phyloP scores from a whole-genome alignment of 1,284 basidiomycete species.

The Puccinia polysora region DNA sequence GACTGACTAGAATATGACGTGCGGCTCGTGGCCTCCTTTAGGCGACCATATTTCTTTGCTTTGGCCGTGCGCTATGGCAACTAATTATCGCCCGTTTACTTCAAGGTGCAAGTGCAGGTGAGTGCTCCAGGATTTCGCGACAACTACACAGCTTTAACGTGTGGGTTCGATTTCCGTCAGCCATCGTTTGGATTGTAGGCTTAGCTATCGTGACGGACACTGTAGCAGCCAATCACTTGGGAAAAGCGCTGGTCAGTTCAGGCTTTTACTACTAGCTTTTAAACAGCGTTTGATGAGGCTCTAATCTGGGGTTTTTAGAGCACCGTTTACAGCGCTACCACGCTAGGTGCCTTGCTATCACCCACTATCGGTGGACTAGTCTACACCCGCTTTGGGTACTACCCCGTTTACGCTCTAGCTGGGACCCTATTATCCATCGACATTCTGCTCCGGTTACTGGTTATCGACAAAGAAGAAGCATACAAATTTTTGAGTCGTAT shows the following conservation, averaged over 20 bases:
- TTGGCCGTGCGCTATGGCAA: constrained; percentile 12
- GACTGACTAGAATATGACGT: neutral
- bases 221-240: constrained; percentile 16
- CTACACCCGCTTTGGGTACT: constrained; percentile 34
- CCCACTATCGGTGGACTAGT: constrained; percentile 38
- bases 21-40: neutral
- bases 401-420: constrained; percentile 29
- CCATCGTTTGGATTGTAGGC: constrained; percentile 42
- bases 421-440: constrained; percentile 25
- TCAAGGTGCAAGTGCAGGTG: constrained; percentile 40
- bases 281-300: too few relatives aligned
- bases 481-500: neutral
- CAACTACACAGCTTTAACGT: too few relatives aligned
- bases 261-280: neutral
- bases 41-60: constrained; percentile 36
- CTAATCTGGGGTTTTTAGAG: constrained; percentile 6
- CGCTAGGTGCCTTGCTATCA: constrained; percentile 20
- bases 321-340: constrained; percentile 21
- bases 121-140: neutral
- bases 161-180: neutral
- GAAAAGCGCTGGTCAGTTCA: constrained; percentile 26
- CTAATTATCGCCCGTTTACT: constrained; percentile 29
- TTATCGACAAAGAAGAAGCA: constrained; percentile 26
- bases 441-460: constrained; percentile 28
- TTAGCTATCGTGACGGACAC: constrained; percentile 39